Base-by-base conservation (phyloP, 1,284 basidiomycete genomes). In the Phellopilus nigrolimitatus region DNA sequence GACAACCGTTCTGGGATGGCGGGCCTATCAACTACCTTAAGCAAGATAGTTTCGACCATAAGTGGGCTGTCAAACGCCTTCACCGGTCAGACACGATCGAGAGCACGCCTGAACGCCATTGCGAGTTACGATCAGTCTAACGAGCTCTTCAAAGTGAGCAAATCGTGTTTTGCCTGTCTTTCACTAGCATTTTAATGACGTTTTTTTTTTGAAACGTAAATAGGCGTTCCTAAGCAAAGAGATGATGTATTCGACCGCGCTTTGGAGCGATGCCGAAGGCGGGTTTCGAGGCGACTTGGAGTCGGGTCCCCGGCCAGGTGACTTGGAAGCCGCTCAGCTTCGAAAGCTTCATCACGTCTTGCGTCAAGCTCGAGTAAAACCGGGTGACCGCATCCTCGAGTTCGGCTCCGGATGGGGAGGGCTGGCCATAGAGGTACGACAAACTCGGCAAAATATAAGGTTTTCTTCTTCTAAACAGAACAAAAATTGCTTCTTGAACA, bases 321-420 rank as follows among this genome's bases (percentile, higher is more conserved):
- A 89, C 62, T 71, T 95, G 41, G 90, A 95, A 66, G 72, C 77
- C 19, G 91, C 91, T 1, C 92, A 95, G 63, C 71, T 78, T 42
- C 79, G 85, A 36, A 95, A 95, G 67, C 79, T 95, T 41, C 77
- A 77, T 49, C 74, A 90, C 60, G 86, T 94, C 59, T 84, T 95
- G 55, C 72, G 69, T 12, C 80, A 83, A 55, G 88, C 90, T 43
- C 82, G 81, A 46, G 84, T 94, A 38, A 76, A 79, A 59, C 81
- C 80, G 30, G 90, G 89, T 0, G 76, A 91, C 64, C 79, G 88
- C 30, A 78, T 95, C 28, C 74, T 95, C 40, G 92, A 95, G 69
- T 91, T 95, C 60, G 92, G 92, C n/a, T 86, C 85, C 46, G 92
- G 92, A 6, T 95, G 92, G 92, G 92, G 92, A 10, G 88, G 83